These are phyloP conservation scores for Helicostylum pulchrum DNA, from an alignment of 192 early-diverging fungal genomes.

Conservation along the genomic window DNA sequence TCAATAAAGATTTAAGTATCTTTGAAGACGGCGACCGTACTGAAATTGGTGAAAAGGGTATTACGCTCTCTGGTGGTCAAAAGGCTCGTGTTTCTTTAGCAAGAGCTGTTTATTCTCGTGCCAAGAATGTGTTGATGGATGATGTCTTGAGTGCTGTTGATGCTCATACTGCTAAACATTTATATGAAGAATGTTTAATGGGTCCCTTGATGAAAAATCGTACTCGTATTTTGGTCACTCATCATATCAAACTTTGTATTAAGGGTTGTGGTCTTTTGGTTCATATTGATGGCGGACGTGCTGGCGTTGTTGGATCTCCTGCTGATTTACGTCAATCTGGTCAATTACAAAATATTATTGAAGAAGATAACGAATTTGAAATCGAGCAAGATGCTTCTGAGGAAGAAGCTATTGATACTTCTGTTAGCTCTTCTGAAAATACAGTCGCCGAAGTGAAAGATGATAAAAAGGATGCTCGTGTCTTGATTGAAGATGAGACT, in stretches of 20 bases:
- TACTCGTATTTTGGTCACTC: slow-evolving; percentile 85
- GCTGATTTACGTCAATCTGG: slow-evolving; percentile 33
- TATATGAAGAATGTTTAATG: slow-evolving; percentile 75
- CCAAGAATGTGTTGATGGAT: slow-evolving; percentile 72
- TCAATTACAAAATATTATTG: slow-evolving; percentile 26
- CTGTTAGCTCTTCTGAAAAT: not conserved
- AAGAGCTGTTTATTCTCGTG: slow-evolving; percentile 78
- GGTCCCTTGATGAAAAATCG: slow-evolving; percentile 71
- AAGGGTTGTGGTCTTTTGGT: slow-evolving; percentile 52
- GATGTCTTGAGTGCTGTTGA: slow-evolving; percentile 92
- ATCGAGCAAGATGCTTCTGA: slow-evolving; percentile 17
- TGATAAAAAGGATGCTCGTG: slow-evolving; percentile 28
- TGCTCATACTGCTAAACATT: slow-evolving; percentile 71
- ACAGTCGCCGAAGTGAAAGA: not conserved
- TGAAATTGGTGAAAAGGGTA: slow-evolving; percentile 78
- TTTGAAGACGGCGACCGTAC: slow-evolving; percentile 82
- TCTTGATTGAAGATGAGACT: slow-evolving; percentile 47
- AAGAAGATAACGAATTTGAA: slow-evolving; percentile 29
- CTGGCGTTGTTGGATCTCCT: slow-evolving; percentile 37
- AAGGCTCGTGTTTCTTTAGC: slow-evolving; percentile 86
- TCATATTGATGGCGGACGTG: slow-evolving; percentile 41
- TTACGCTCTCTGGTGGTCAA: slow-evolving; percentile 86
- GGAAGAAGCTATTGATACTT: not conserved
- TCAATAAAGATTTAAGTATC: slow-evolving; percentile 75
- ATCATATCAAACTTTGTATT: slow-evolving; percentile 62